Evolutionary conservation across 2,329 filamentous ascomycete genomes (phyloP).

Genomic region (Penicillium italicum): DNA sequence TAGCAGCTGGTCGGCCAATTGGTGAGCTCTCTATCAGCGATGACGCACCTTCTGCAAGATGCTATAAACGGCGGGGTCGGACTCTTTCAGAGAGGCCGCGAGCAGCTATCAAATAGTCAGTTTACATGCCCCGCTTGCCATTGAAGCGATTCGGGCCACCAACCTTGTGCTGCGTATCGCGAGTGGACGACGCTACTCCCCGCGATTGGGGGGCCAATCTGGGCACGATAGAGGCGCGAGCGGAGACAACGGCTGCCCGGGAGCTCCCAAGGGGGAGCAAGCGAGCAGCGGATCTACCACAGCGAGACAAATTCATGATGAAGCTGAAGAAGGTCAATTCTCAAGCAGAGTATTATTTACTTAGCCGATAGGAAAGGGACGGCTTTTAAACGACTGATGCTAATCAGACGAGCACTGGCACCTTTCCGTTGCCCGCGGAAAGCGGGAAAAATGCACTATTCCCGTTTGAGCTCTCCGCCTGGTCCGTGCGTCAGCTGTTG

Average conservation of each 20-base stretch:
- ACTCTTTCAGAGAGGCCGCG: constrained; percentile 71
- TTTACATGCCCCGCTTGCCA: constrained; percentile 7
- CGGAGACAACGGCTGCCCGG: constrained; percentile 20
- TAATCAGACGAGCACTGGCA: constrained; percentile 14
- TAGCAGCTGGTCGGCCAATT: constrained; percentile 11
- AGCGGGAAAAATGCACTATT: constrained; percentile 28
- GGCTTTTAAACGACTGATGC: constrained; percentile 18
- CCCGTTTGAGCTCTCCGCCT: constrained; percentile 20
- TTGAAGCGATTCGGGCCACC: not conserved
- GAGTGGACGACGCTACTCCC: constrained; percentile 35
- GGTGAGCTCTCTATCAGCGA: constrained; percentile 5
- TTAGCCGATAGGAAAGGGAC: constrained; percentile 22
- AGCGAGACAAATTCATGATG: constrained; percentile 38
- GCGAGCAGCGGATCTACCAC: constrained; percentile 33
- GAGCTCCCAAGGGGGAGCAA: constrained; percentile 31
- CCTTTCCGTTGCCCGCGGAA: constrained; percentile 39
- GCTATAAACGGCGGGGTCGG: constrained; percentile 79
- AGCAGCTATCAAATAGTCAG: constrained; percentile 61
- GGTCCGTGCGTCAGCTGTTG: constrained; percentile 15
- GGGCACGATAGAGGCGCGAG: constrained; percentile 21
- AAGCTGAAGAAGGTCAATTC: constrained; percentile 8
- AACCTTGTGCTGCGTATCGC: constrained; percentile 44
- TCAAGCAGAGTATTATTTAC: constrained; percentile 11
- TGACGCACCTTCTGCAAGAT: constrained; percentile 79
- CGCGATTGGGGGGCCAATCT: constrained; percentile 33